phyloP scores from a whole-genome alignment of 441 rosid species.

The Theobroma grandiflorum region DNA sequence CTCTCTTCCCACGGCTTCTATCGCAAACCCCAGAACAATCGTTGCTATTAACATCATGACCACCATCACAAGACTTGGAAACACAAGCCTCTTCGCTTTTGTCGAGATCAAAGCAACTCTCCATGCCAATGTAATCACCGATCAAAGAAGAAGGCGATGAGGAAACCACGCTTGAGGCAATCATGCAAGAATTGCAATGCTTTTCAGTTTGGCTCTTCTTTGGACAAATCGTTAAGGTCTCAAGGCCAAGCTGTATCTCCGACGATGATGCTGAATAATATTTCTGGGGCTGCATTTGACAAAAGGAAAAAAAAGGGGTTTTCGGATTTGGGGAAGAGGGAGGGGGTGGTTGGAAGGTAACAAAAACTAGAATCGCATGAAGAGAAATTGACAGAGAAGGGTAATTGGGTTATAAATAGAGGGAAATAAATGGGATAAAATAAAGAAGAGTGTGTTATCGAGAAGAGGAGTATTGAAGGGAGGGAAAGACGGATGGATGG shows the following conservation, averaged over 20 bases:
- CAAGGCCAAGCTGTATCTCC: background rate
- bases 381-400: background rate
- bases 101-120: conserved; percentile 55
- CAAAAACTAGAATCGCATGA: conserved; percentile 9
- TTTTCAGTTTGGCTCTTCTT: conserved; percentile 22
- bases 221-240: conserved; percentile 20
- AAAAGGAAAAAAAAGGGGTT: background rate
- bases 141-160: conserved; percentile 19
- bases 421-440: background rate
- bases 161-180: conserved; percentile 1
- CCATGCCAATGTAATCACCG: conserved; percentile 62
- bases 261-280: background rate
- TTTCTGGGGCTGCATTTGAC: conserved; percentile 29
- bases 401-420: background rate
- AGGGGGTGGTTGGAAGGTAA: background rate
- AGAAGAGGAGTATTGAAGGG: conserved; percentile 29
- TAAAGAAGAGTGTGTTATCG: conserved; percentile 16
- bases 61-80: background rate
- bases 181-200: conserved; percentile 26
- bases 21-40: background rate
- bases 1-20: conserved; percentile 6
- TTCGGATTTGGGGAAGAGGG: background rate
- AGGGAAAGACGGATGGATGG: conserved; percentile 27
- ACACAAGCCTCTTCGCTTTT: conserved; percentile 18
- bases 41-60: background rate